phyloP scores from a whole-genome alignment of 2,329 filamentous ascomycete genomes.

The Fonsecaea nubica region DNA sequence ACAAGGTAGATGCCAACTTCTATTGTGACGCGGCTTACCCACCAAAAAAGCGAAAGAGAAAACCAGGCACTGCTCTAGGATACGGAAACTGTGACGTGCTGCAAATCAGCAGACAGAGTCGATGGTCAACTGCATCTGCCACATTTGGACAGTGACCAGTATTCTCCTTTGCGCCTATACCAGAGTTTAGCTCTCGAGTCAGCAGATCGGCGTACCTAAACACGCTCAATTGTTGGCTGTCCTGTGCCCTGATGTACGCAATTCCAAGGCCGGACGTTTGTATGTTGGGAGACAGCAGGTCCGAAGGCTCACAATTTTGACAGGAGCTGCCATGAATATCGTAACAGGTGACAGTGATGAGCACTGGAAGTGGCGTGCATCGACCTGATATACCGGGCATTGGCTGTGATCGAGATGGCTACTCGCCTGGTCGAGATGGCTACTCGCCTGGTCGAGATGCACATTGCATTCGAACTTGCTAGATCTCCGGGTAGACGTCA shows the following conservation, averaged over 20 bases:
- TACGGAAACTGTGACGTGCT: neutral
- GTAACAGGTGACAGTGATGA: neutral
- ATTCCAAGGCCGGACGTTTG: neutral
- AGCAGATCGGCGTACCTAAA: neutral
- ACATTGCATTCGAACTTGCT: constrained; percentile 2
- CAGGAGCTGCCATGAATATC: neutral
- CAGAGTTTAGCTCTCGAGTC: neutral
- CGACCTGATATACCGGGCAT: neutral
- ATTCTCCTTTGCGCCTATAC: neutral
- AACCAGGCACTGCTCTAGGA: neutral
- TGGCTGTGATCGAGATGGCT: neutral
- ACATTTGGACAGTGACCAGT: neutral
- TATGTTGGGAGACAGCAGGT: neutral
- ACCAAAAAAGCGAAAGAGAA: neutral
- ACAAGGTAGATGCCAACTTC: neutral
- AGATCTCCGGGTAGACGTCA: constrained; percentile 57
- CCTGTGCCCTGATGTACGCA: neutral
- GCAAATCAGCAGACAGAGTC: neutral
- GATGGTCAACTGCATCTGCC: neutral
- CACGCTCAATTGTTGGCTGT: neutral
- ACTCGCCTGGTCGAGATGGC: neutral
- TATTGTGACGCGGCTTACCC: neutral
- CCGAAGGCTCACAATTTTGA: neutral
- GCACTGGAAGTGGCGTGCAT: neutral
- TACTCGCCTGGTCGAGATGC: neutral